Base-by-base conservation (phyloP, 1,284 basidiomycete genomes). In the Ganoderma sp. region DNA sequence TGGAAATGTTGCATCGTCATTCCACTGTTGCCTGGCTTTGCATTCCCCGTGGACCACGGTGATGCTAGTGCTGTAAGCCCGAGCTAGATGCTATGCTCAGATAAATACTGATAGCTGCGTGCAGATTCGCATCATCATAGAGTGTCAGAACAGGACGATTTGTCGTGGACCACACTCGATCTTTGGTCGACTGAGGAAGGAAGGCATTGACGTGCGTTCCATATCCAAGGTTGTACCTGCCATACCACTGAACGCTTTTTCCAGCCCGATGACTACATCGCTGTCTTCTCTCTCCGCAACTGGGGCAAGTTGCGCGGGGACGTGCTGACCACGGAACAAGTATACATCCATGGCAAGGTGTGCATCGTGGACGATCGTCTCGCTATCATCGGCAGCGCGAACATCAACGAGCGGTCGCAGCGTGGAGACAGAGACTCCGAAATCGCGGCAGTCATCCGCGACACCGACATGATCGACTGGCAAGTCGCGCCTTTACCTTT, bases 301-400 rank as follows among this genome's bases (percentile, higher is more conserved):
- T 99, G 98, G 97, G 95, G 89, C 4, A 98, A 96, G 80, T 87
- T 99, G 79, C 88, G 91, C 15, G 91, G 90, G 9, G 95, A 95
- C 63, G 85, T 90, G 37, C 83, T 99, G 68, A 94, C 94, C 3
- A 98, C 96, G 1, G 97, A 99, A 79, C 92, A 96, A 82, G 91
- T 97, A 19, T 97, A 97, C 78, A 95, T 97, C 70, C 95, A 97
- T 78, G 93, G 87, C 63, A 96, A 96, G 82, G 87, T 68, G 82
- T 97, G 97, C 84, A 91, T 99, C 65, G 96, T 99, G 12, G 98
- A 99, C 78, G 97, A 99, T 77, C 91, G 96, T 42, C 84, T 98
- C 56, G 97, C 91, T n/a, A 95, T 99, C 73, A 98, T 98, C 74
- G 97, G 97, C n/a, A 98, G 96, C 67, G 97, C 97, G 22, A 99